Conservation (phyloP, 805 yeast species). For the Blastobotrys mokoenaii region DNA sequence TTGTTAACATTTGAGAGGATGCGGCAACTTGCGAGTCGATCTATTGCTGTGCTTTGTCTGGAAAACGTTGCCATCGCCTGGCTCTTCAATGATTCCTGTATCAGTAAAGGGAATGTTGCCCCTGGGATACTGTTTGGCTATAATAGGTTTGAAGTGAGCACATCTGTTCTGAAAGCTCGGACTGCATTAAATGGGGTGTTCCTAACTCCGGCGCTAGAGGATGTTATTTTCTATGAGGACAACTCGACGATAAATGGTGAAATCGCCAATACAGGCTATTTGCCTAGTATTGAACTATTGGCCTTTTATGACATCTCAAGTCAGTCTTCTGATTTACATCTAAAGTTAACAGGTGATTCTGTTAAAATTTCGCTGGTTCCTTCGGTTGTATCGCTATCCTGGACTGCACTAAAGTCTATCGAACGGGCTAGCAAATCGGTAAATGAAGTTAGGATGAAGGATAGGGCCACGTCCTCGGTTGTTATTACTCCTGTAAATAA, state of each 20-base stretch:
- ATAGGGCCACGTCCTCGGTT: neutral
- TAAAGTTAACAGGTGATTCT: constrained; percentile 22
- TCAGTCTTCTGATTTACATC: constrained; percentile 9
- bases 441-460: neutral
- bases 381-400: constrained; percentile 33
- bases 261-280: constrained; percentile 19
- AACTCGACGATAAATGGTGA: constrained; percentile 2
- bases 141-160: constrained; percentile 58
- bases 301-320: constrained; percentile 7
- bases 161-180: constrained; percentile 55
- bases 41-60: constrained; percentile 7
- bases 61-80: constrained; percentile 69
- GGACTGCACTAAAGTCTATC: constrained; percentile 40
- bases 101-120: constrained; percentile 12
- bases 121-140: constrained; percentile 80
- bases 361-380: constrained; percentile 22
- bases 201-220: constrained; percentile 61
- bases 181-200: constrained; percentile 62
- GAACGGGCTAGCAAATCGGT: neutral
- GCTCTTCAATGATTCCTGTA: constrained; percentile 44
- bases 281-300: constrained; percentile 22
- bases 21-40: constrained; percentile 4
- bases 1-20: neutral
- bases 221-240: constrained; percentile 16
- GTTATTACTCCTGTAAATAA: neutral